Conservation (phyloP, 2,329 filamentous ascomycete genomes). For the Fusarium transvaalense region DNA sequence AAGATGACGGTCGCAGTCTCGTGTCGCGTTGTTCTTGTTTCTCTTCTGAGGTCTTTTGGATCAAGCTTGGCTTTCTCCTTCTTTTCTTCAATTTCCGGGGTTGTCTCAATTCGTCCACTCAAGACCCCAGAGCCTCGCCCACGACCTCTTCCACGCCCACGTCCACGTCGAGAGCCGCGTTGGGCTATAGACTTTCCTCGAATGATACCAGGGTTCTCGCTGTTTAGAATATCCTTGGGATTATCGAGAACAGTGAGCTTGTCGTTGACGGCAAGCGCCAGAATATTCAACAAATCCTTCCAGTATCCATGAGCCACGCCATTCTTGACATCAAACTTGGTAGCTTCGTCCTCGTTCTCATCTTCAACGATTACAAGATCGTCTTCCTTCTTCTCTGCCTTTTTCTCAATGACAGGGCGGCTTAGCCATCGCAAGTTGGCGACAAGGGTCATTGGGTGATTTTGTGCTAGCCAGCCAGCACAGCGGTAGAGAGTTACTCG, state of each 20-base stretch:
- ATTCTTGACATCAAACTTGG: constrained; percentile 58
- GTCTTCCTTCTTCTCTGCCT: constrained; percentile 55
- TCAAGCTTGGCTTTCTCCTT: constrained; percentile 2
- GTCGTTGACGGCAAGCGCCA: constrained; percentile 63
- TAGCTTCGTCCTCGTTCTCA: constrained; percentile 53
- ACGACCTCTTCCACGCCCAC: background rate
- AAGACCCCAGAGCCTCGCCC: background rate
- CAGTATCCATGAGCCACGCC: constrained; percentile 71
- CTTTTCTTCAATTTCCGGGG: background rate
- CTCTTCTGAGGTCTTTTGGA: constrained; percentile 45
- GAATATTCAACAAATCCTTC: constrained; percentile 71
- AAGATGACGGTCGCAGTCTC: constrained; percentile 57
- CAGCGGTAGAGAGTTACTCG: constrained; percentile 63
- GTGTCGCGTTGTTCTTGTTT: constrained; percentile 57
- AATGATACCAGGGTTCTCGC: constrained; percentile 47
- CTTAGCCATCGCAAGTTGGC: constrained; percentile 67
- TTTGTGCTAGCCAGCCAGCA: constrained; percentile 67
- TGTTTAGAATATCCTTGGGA: constrained; percentile 58
- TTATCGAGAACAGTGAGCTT: constrained; percentile 59
- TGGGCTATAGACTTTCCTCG: constrained; percentile 38
- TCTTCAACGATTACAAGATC: constrained; percentile 53
- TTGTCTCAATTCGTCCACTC: background rate
- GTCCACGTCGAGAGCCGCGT: constrained; percentile 7
- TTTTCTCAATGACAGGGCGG: constrained; percentile 68
- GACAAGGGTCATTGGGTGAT: constrained; percentile 67